Conservation (phyloP, 2,329 filamentous ascomycete species). For the Fusarium sp. region DNA sequence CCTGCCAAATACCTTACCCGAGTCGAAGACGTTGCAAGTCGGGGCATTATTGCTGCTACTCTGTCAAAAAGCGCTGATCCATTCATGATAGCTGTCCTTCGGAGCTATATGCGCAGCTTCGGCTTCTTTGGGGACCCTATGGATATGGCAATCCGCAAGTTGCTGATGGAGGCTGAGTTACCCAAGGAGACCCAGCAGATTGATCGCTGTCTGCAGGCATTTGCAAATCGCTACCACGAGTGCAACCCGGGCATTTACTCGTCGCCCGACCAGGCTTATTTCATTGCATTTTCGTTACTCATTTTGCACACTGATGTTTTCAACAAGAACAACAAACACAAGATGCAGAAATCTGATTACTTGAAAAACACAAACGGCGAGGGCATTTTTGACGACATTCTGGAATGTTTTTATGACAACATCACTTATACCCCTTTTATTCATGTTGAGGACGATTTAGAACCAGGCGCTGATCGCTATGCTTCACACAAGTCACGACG, state of each 20-base stretch:
- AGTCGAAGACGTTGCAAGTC: conserved; percentile 81
- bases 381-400: conserved; percentile 90
- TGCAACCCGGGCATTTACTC: conserved; percentile 97
- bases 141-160: conserved; percentile 95
- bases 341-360: conserved; percentile 97
- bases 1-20: conserved; percentile 88
- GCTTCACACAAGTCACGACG: conserved; percentile 78
- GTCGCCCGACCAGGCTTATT: conserved; percentile 94
- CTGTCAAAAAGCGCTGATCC: conserved; percentile 87
- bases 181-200: conserved; percentile 99
- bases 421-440: conserved; percentile 99
- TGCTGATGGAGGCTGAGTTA: conserved; percentile 95
- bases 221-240: conserved; percentile 96
- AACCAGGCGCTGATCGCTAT: conserved; percentile 79
- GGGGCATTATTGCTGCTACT: conserved; percentile 84
- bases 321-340: conserved; percentile 99
- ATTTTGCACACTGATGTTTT: conserved; percentile 99
- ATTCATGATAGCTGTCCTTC: conserved; percentile 84
- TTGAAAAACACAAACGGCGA: conserved; percentile 94
- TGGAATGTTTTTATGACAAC: conserved; percentile 98
- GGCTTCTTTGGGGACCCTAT: conserved; percentile 96
- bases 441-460: conserved; percentile 91
- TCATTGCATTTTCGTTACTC: conserved; percentile 95
- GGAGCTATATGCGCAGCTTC: conserved; percentile 96
- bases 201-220: conserved; percentile 91